Evolutionary conservation across 345 rosid genomes (phyloP).

Genomic region (Dipteronia sinensis): DNA sequence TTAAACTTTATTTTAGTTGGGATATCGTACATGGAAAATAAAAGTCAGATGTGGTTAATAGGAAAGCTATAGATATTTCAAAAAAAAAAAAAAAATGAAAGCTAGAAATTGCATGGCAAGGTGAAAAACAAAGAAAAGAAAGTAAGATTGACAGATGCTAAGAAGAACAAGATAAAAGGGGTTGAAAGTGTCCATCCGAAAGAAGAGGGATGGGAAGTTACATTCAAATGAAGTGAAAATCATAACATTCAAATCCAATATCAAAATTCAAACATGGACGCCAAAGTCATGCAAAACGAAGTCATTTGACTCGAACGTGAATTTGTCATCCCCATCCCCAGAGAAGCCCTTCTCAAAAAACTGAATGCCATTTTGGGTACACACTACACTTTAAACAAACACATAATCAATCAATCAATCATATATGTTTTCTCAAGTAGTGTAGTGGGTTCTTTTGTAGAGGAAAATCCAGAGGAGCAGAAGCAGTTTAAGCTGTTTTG

Average conservation of each 20-base stretch:
- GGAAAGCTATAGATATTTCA: too few species aligned
- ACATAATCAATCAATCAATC: too few species aligned
- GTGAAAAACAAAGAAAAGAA: too few species aligned
- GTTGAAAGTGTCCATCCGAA: neutral
- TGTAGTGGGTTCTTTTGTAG: slow-evolving; percentile 23
- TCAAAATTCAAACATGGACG: slow-evolving; percentile 26
- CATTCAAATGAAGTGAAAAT: neutral
- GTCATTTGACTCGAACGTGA: slow-evolving; percentile 62
- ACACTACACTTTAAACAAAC: neutral
- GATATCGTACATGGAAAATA: too few species aligned
- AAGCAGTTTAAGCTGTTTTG: slow-evolving; percentile 62
- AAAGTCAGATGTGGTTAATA: too few species aligned
- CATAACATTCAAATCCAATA: neutral
- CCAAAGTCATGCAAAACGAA: slow-evolving; percentile 51
- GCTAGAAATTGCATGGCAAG: too few species aligned
- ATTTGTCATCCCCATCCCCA: slow-evolving; percentile 72
- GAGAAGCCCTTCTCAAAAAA: slow-evolving; percentile 27
- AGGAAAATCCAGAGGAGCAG: slow-evolving; percentile 31
- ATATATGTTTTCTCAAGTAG: neutral
- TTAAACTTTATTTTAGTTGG: too few species aligned
- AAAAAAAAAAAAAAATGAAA: too few species aligned
- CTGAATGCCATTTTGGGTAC: neutral
- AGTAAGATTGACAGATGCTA: too few species aligned
- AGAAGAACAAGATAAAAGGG: too few species aligned
- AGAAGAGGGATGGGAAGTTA: neutral